Evolutionary conservation across 2,329 filamentous ascomycete genomes (phyloP), one percentile per base, ranked within the genome.

Genomic region (Cladosporium sp.): DNA sequence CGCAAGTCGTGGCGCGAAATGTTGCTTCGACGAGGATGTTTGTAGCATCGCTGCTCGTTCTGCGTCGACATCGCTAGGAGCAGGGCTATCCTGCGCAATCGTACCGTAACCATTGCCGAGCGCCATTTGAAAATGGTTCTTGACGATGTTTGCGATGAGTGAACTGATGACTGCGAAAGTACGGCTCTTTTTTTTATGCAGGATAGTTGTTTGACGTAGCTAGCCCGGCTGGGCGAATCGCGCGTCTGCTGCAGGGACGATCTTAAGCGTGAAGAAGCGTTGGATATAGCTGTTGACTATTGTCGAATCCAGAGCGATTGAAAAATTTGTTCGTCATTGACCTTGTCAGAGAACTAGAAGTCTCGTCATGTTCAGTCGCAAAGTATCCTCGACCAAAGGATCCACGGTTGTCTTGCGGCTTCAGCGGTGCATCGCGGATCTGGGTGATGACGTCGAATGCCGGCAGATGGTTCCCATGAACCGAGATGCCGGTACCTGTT

Each of bases 31-130:
- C 28, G 52, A 55, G 10, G 39, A 44, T 15, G 40, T 47, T 24
- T 37, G 40, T 19, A 55, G 40, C 52, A 55, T 55, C 20, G 52
- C 52, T 35, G 52, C 52, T 20, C 52, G 32, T 34, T 55, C 52
- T 24, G 40, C 40, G 10, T 55, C 52, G 13, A 55, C 40, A 10
- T 45, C 25, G 32, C 22, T 37, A 4, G 52, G 28, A 7, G 24
- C 40, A 9, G 52, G 52, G 19, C 32, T 34, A 13, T 55, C 52
- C 32, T 34, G 40, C 28, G 39, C 17, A 13, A 55, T 12, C 8
- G 52, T 55, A 13, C 52, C 52, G 20, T 55, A 55, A 20, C 52
- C 40, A 12, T 8, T 47, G 40, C 40, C 28, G 35, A 42, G 20
- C 22, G 36, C 35, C 50, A 53, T 53, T n/a, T 42, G 20, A 4